Evolutionary conservation across 2,329 filamentous ascomycete genomes (phyloP).

Genomic region (Aspergillus sclerotialis): DNA sequence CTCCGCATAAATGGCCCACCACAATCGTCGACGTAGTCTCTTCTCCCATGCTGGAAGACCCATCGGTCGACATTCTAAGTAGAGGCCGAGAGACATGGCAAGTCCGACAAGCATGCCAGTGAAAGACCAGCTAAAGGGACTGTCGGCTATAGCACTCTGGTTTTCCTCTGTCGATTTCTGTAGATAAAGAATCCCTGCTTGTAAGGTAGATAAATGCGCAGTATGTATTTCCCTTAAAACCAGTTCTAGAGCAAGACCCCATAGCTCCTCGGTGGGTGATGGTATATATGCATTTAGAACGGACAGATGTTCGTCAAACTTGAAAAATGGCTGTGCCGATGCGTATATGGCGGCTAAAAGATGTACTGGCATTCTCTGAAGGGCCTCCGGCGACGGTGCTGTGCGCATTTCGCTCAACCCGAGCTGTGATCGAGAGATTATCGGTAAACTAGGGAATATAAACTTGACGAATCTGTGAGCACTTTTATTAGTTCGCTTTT

Average conservation of each 20-base stretch:
- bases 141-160: conserved; percentile 17
- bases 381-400: conserved; percentile 3
- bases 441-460: conserved; percentile 15
- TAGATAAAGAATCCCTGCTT: conserved; percentile 19
- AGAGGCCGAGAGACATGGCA: conserved; percentile 20
- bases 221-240: conserved; percentile 17
- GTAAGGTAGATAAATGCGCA: conserved; percentile 15
- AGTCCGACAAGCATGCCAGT: conserved; percentile 19
- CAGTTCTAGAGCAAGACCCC: conserved; percentile 14
- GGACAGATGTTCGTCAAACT: conserved; percentile 14
- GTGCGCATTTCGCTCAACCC: conserved; percentile 2
- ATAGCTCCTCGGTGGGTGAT: conserved; percentile 11
- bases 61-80: conserved; percentile 22
- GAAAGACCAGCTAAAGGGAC: conserved; percentile 23
- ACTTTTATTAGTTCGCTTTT: no score
- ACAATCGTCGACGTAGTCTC: conserved; percentile 24
- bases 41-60: conserved; percentile 25
- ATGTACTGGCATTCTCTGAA: conserved; percentile 11
- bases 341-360: conserved; percentile 22
- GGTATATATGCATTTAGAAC: conserved; percentile 11
- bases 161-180: conserved; percentile 9
- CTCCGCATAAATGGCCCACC: conserved; percentile 28
- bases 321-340: conserved; percentile 16
- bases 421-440: conserved; percentile 16
- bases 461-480: conserved; percentile 13